These are phyloP conservation scores for Claviceps fusiformis DNA, from an alignment of 2,329 filamentous ascomycete genomes.

Conservation along the genomic window DNA sequence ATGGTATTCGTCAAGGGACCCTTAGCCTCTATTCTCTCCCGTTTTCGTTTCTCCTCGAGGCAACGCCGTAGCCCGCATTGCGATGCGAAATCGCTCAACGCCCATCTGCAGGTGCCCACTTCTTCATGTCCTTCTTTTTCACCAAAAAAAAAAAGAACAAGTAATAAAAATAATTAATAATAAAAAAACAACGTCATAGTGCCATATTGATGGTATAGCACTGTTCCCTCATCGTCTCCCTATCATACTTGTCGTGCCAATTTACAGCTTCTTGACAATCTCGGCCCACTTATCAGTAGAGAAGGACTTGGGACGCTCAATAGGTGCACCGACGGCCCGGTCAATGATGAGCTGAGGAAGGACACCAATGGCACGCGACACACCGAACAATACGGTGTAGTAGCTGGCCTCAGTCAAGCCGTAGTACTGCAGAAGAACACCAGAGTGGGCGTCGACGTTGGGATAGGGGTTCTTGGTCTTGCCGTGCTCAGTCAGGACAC, in stretches of 20 bases:
- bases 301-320: slow-evolving; percentile 98
- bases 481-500: slow-evolving; percentile 96
- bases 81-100: not conserved
- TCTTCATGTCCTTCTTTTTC: not conserved
- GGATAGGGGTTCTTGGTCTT: slow-evolving; percentile 99
- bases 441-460: slow-evolving; percentile 97
- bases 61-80: not conserved
- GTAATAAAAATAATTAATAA: not conserved
- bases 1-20: slow-evolving; percentile 9
- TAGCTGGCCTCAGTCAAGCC: slow-evolving; percentile 97
- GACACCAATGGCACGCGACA: slow-evolving; percentile 94
- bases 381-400: slow-evolving; percentile 99
- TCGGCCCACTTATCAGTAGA: slow-evolving; percentile 94
- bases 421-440: slow-evolving; percentile 99
- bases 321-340: slow-evolving; percentile 89
- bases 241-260: slow-evolving; percentile 6
- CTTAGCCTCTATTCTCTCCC: slow-evolving; percentile 7
- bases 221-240: not conserved
- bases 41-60: not conserved
- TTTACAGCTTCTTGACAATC: slow-evolving; percentile 83
- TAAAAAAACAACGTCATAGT: not conserved
- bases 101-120: not conserved
- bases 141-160: not conserved
- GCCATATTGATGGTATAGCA: not conserved
- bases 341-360: slow-evolving; percentile 99